Conservation (phyloP, 2,329 filamentous ascomycete species). For the Fusarium agapanthi region DNA sequence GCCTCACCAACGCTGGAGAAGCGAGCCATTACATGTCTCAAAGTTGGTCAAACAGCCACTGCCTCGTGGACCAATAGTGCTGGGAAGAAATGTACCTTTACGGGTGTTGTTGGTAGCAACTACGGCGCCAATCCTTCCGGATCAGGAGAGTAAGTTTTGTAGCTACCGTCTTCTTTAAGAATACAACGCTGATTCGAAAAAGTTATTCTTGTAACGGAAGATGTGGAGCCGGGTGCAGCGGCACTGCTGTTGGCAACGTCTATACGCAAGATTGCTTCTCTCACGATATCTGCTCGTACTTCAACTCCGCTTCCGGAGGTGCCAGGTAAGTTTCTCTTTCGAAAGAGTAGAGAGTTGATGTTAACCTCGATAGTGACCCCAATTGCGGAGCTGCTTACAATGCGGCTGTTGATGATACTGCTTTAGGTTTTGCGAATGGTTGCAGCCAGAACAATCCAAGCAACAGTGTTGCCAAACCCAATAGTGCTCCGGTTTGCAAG, state of each 20-base stretch:
- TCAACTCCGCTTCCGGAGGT: constrained; percentile 58
- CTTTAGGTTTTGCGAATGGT: constrained; percentile 46
- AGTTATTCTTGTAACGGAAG: constrained; percentile 61
- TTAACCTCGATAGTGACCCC: constrained; percentile 48
- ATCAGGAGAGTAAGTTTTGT: constrained; percentile 52
- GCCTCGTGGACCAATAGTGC: constrained; percentile 57
- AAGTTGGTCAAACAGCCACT: constrained; percentile 48
- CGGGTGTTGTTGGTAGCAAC: constrained; percentile 57
- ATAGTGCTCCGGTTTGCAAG: constrained; percentile 39
- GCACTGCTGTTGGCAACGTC: constrained; percentile 54
- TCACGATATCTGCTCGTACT: constrained; percentile 61
- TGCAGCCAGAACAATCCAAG: constrained; percentile 49
- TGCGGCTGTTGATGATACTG: constrained; percentile 55
- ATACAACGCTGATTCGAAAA: background rate
- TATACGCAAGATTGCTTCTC: constrained; percentile 62
- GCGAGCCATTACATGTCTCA: constrained; percentile 34
- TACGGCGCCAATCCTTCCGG: constrained; percentile 53
- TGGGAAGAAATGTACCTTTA: constrained; percentile 54
- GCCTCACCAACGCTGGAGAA: constrained; percentile 28
- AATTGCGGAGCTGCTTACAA: constrained; percentile 58
- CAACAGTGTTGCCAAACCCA: constrained; percentile 40
- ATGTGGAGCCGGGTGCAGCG: constrained; percentile 57
- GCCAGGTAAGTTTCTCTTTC: constrained; percentile 46
- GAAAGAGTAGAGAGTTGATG: fast-evolving
- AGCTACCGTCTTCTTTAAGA: fast-evolving